These are phyloP conservation scores for Diaporthe citriasiana DNA, from an alignment of 2,329 filamentous ascomycete species.

Conservation along the genomic window DNA sequence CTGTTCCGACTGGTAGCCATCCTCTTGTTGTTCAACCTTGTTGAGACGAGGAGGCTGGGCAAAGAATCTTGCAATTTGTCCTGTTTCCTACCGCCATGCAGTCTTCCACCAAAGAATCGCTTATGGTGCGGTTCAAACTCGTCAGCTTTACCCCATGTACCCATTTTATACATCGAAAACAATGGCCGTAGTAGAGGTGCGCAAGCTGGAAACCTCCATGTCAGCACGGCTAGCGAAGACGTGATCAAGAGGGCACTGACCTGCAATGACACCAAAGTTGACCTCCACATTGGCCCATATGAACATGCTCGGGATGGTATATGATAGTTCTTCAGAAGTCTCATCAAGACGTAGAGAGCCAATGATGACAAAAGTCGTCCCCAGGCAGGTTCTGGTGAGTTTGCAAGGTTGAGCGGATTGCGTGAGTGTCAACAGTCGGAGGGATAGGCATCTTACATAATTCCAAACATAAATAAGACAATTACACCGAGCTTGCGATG, in stretches of 20 bases:
- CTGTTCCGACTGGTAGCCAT: background rate
- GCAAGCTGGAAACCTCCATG: background rate
- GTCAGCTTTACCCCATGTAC: background rate
- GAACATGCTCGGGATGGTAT: constrained; percentile 1
- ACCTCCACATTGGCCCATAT: constrained; percentile 25
- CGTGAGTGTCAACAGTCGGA: background rate
- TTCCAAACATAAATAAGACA: constrained; percentile 11
- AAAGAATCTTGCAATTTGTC: background rate
- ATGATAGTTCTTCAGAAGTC: constrained; percentile 5
- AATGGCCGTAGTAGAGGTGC: constrained; percentile 14
- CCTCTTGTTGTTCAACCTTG: background rate
- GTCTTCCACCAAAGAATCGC: background rate
- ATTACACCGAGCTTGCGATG: constrained; percentile 10
- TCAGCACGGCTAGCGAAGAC: background rate
- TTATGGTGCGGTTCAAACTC: background rate
- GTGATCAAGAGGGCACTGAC: background rate
- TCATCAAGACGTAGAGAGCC: constrained; percentile 9
- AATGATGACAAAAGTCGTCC: constrained; percentile 1
- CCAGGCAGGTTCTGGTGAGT: constrained; percentile 4
- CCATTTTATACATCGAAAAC: background rate
- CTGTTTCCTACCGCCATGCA: background rate
- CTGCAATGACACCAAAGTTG: constrained; percentile 23
- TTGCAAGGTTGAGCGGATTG: background rate
- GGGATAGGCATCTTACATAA: background rate
- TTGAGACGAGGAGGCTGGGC: background rate